Evolutionary conservation across 495 filamentous ascomycete genomes (phyloP).

Genomic region (Hypoxylon intermedium): DNA sequence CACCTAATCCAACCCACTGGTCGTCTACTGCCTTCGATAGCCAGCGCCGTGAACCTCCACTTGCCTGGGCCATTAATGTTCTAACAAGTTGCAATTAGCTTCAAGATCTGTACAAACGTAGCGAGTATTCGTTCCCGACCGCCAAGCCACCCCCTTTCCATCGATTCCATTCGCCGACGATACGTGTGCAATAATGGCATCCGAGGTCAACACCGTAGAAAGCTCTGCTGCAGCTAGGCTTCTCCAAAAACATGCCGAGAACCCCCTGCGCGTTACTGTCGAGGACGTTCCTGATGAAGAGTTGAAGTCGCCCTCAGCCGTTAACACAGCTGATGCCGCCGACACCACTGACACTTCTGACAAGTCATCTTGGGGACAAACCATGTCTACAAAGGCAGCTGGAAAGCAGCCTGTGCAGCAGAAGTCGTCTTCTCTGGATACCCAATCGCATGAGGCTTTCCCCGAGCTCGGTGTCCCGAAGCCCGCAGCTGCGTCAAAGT

Average conservation of each 20-base stretch:
- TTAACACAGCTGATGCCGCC: no score
- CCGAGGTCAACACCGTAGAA: conserved; percentile 46
- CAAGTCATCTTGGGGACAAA: conserved; percentile 48
- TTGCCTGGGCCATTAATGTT: not conserved
- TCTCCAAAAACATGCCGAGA: conserved; percentile 75
- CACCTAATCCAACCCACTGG: not conserved
- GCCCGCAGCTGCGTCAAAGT: conserved; percentile 61
- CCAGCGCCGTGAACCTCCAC: not conserved
- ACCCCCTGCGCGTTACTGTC: conserved; percentile 71
- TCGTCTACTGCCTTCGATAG: not conserved
- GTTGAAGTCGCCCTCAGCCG: conserved; percentile 54
- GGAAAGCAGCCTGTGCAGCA: conserved; percentile 66
- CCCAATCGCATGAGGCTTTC: conserved; percentile 87
- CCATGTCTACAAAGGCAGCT: conserved; percentile 63
- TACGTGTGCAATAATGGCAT: conserved; percentile 39
- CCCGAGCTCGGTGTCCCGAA: conserved; percentile 79
- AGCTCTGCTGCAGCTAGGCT: conserved; percentile 75
- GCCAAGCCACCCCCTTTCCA: not conserved
- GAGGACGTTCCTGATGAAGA: conserved; percentile 85
- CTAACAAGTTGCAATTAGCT: conserved; percentile 3
- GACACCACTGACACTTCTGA: conserved; percentile 47
- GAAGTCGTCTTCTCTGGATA: conserved; percentile 67
- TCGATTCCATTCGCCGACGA: conserved; percentile 15
- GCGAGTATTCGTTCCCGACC: conserved; percentile 3
- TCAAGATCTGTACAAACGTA: conserved; percentile 19